These are phyloP conservation scores for Misopates orontium DNA, from an alignment of 257 asterid species.

Conservation along the genomic window DNA sequence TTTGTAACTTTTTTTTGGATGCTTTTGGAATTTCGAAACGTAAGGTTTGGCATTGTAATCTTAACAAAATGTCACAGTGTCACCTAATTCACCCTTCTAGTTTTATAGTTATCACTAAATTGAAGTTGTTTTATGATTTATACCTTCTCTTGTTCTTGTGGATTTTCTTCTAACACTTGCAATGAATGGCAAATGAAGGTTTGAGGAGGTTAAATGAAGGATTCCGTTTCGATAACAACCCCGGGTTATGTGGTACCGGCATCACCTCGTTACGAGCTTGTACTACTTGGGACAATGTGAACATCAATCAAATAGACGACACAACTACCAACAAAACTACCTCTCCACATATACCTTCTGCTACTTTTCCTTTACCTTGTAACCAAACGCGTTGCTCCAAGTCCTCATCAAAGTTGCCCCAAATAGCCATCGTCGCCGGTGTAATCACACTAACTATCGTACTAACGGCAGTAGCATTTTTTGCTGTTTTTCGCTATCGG, in stretches of 20 bases:
- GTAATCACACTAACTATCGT: conserved; percentile 35
- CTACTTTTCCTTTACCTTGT: conserved; percentile 47
- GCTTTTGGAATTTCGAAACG: too few species aligned
- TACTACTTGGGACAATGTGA: conserved; percentile 57
- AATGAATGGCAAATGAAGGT: conserved; percentile 45
- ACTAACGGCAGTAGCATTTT: conserved; percentile 35
- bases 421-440: conserved; percentile 53
- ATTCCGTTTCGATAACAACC: conserved; percentile 56
- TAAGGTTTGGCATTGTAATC: too few species aligned
- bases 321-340: conserved; percentile 22
- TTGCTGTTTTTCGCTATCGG: conserved; percentile 40
- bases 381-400: conserved; percentile 54
- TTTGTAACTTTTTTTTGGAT: too few species aligned
- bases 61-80: too few species aligned
- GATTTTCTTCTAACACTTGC: conserved; percentile 5
- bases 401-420: conserved; percentile 57
- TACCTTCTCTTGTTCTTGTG: background rate
- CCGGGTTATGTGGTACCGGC: conserved; percentile 82
- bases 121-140: conserved; percentile 2
- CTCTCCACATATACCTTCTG: conserved; percentile 47
- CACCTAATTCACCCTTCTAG: background rate
- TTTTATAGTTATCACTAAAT: background rate
- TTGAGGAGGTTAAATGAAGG: conserved; percentile 53
- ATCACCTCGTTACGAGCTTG: conserved; percentile 68
- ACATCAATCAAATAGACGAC: conserved; percentile 37